Base-by-base conservation (phyloP, 768 basidiomycete genomes). In the Termitomyces titanicus region DNA sequence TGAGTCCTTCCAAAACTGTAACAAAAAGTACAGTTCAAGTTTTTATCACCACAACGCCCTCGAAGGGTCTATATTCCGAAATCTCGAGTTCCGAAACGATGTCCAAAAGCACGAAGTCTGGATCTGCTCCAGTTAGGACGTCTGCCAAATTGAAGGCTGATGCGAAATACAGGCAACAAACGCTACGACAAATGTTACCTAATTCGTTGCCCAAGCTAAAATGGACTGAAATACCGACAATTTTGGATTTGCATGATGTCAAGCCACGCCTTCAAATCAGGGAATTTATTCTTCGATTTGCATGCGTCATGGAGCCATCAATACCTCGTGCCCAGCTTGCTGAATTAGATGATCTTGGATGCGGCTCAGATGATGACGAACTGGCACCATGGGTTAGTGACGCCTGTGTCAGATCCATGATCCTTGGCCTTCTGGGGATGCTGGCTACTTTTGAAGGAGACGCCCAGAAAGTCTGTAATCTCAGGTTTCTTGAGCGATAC, bases 271-370 rank as follows among this genome's bases (percentile, higher is more conserved):
- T 92, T 45, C 73, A 82, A 60, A 85, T 92, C 40, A 83, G 90
- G 54, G 90, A 92, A 68, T 93, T 91, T 65, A 64, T 81, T 11
- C 64, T 88, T 45, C 79, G 90, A 33, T 92, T 92, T 59, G 72
- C 75, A 1, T 71, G 74, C 27, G 53, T 81, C 15, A 67, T 85
- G 60, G 80, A 82, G 25, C 74, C 74, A 11, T 47, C 62, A 13
- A 63, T 71, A 39, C 65, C 81, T 46, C 75, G 77, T 57, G 56
- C 68, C 3, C 79, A 84, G 52, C 65, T 86, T 5, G 82, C 86
- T 44, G 86, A 90, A 55, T 69, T 92, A 8, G 88, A 89, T 27
- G 75, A 77, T 49, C 73, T 86, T 46, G 73, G 68, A 38, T 74
- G 76, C 40, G 70, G 64, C 38, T 60, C 63, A 27, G 66, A 67